Evolutionary conservation across 805 yeast species (phyloP), one percentile per base, ranked within the genome.

Genomic region (Pichia nanzhaoensis): DNA sequence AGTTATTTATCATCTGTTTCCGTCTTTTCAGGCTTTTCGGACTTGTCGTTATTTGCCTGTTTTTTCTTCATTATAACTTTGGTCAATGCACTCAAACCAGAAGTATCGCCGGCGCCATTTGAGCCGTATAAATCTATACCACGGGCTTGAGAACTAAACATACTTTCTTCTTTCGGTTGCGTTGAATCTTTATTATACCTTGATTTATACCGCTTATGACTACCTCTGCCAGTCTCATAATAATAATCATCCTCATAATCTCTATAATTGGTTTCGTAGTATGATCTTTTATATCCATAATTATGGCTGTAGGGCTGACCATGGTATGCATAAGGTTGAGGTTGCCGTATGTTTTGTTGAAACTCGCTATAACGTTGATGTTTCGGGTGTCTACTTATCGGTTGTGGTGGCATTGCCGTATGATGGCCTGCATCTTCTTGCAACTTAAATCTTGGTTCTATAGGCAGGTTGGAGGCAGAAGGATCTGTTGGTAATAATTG

Each of bases 91-190:
- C 37, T 45, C 22, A 45, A 41, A 8, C 45, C 51, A 16, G 48
- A 33, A 21, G 42, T 45, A 20, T 39, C 34, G 10, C 42, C 24
- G 7, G 42, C 42, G 22, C 38, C 34, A 3, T 33, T 35, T 3
- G 44, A 19, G 3, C 55, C 55, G 34, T 51, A 51, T 27, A 51
- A 37, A 18, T 51, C 55, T 22, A 39, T 45, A 5, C 52, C 49
- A 19, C 34, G 34, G 10, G 48, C 50, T n/a, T 19, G 31, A 10
- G 50, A 41, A 28, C 50, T 47, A 17, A 45, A 44, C 18, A 27
- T 27, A 13, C 38, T 37, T 6, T 27, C 41, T 16, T 30, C 36
- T 10, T 24, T 24, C 28, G 28, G 28, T 24, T 24, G 28, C 6
- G 6, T 10, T 10, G 10, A 7, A 10, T 28, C 45, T 20, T 31